These are phyloP conservation scores for Apiospora saccharicola DNA, from an alignment of 2,329 filamentous ascomycete genomes.

Conservation along the genomic window DNA sequence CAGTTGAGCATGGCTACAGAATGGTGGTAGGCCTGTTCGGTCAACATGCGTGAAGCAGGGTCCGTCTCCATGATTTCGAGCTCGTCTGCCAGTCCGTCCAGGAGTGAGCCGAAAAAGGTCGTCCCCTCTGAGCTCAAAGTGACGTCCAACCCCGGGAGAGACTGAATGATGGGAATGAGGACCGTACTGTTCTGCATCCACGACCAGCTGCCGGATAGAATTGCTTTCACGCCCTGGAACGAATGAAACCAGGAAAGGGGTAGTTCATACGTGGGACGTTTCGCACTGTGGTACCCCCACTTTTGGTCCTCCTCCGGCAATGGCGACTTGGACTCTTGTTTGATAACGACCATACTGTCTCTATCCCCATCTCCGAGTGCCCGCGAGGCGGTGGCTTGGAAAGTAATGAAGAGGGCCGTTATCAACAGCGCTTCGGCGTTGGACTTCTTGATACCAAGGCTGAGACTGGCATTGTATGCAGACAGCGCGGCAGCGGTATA, in stretches of 20 bases:
- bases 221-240: constrained; percentile 71
- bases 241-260: constrained; percentile 72
- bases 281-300: constrained; percentile 39
- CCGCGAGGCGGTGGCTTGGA: constrained; percentile 70
- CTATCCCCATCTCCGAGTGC: constrained; percentile 66
- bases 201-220: constrained; percentile 70
- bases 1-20: constrained; percentile 72
- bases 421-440: constrained; percentile 71
- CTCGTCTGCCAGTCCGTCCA: constrained; percentile 65
- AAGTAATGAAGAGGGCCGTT: constrained; percentile 69
- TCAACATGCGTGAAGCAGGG: constrained; percentile 38
- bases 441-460: constrained; percentile 61
- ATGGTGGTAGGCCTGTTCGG: constrained; percentile 67
- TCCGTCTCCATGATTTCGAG: constrained; percentile 45
- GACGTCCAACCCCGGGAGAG: constrained; percentile 67
- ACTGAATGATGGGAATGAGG: constrained; percentile 68
- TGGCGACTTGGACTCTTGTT: neutral
- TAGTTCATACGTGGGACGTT: constrained; percentile 56
- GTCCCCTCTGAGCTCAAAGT: constrained; percentile 60
- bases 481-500: constrained; percentile 71
- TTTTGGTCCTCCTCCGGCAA: neutral
- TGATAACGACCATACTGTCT: constrained; percentile 38
- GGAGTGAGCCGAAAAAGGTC: constrained; percentile 68
- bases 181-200: constrained; percentile 66
- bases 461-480: constrained; percentile 65